A percentile compares a stretch with the other conserved stretches of the same genome.
phyloP scores from a whole-genome alignment of 2,329 filamentous ascomycete species.

The Dothideomycetes sp. region DNA sequence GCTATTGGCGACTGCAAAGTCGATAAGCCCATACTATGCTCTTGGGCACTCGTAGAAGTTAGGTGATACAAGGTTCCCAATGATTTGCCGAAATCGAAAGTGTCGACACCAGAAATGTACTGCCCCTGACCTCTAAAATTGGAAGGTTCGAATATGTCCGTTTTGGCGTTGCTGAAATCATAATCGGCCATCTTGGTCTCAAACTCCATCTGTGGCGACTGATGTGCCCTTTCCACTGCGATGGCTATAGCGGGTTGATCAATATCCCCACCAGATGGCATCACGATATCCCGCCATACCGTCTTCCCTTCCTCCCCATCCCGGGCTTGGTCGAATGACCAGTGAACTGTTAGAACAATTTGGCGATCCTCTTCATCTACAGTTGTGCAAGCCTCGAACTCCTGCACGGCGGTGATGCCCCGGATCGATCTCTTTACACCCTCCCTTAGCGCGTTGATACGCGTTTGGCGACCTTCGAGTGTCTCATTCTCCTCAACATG shows the following conservation, averaged over 20 bases:
- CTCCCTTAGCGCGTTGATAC: conserved; percentile 9
- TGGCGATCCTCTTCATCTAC: conserved; percentile 15
- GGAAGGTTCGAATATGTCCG: not conserved
- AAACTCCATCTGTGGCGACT: too few species aligned
- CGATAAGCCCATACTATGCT: not conserved
- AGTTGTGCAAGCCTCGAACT: conserved; percentile 24
- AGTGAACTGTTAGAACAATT: conserved; percentile 25
- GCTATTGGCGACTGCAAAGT: not conserved
- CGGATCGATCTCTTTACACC: conserved; percentile 22
- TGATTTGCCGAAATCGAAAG: not conserved
- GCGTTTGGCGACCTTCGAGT: conserved; percentile 10
- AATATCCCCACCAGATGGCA: too few species aligned
- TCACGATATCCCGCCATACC: conserved; percentile 20
- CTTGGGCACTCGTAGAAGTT: not conserved
- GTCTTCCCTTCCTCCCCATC: conserved; percentile 20
- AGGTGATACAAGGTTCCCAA: not conserved
- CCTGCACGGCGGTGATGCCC: conserved; percentile 30
- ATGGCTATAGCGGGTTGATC: too few species aligned
- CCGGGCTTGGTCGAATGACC: conserved; percentile 24
- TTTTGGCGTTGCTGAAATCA: not conserved
- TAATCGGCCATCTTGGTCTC: conserved; percentile 15
- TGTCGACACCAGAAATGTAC: not conserved
- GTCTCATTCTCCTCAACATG: conserved; percentile 10
- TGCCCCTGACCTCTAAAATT: not conserved
- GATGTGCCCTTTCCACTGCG: too few species aligned